These are phyloP conservation scores for Dorcoceras hygrometricum DNA, from an alignment of 257 asterid genomes.

Conservation along the genomic window DNA sequence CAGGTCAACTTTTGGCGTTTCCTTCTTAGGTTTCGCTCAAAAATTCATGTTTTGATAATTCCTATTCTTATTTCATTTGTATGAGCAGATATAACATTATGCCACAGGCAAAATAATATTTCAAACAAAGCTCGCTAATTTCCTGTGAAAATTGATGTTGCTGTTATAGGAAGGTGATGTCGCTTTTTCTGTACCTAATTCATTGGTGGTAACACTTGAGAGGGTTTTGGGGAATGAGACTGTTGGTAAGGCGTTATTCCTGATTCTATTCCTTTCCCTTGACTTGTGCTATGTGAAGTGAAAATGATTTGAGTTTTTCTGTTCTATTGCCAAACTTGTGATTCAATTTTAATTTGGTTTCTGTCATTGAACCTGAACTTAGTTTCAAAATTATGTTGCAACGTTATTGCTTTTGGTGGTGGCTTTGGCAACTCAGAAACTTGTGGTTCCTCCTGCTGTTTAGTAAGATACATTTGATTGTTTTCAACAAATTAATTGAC, in stretches of 20 bases:
- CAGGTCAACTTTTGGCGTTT: constrained; percentile 43
- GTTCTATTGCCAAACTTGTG: constrained; percentile 1
- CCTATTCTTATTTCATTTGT: background rate
- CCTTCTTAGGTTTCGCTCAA: constrained; percentile 9
- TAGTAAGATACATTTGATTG: constrained; percentile 11
- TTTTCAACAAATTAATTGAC: background rate
- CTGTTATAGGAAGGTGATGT: constrained; percentile 69
- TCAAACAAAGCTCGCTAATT: background rate
- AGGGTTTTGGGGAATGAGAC: constrained; percentile 91
- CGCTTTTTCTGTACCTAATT: constrained; percentile 76
- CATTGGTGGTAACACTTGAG: constrained; percentile 94
- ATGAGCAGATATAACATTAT: too few species aligned
- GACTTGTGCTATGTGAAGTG: background rate
- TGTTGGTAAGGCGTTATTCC: constrained; percentile 53
- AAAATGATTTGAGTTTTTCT: background rate
- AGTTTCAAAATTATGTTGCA: background rate
- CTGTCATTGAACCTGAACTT: constrained; percentile 5
- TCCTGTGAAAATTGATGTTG: constrained; percentile 6
- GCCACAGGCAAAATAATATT: too few species aligned
- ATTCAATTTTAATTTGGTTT: constrained; percentile 4
- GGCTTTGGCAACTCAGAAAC: background rate
- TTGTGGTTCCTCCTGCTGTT: constrained; percentile 19
- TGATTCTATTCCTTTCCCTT: constrained; percentile 6
- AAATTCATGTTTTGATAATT: constrained; percentile 7
- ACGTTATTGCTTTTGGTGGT: constrained; percentile 8